Evolutionary conservation across 169 alveolate genomes (phyloP), one percentile per base, ranked within the genome.

Genomic region (Eimeria necatrix): DNA sequence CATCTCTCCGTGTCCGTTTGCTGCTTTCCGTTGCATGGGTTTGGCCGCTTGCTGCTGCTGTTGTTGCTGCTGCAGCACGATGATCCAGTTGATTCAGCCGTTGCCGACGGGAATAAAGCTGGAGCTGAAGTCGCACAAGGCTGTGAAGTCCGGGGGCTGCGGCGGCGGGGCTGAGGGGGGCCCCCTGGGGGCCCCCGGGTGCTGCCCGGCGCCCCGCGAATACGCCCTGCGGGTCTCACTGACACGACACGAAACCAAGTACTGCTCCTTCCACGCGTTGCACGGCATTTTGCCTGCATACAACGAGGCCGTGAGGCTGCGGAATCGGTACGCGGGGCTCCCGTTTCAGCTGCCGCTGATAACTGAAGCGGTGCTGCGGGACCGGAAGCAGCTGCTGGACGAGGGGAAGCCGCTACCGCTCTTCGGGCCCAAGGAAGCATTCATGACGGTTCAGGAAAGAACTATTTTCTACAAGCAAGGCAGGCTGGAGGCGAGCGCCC

Each of bases 391-490:
- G 22, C 64, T 59, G 26, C 71, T 91, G 22, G 95, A 91, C 10
- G 53, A 59, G 61, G 89, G 95, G 24, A 48, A 20, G 10, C 91
- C 91, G 3, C 61, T 91, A 6, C 91, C 91, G 12, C 20, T 49
- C 12, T 68, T 32, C 24, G 95, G 95, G n/a, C 93, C 93, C 9
- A 48, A 70, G 74, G 93, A 93, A 68, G 93, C 93, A 5, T 93
- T 93, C 90, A 93, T 93, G 93, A 84, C 93, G 4, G 95, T 84
- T n/a, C 93, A 93, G 93, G 86, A 93, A 70, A 41, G 93, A 16
- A 93, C 81, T n/a, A 93, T 78, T 22, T 80, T 52, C 32, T 86
- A 93, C 73, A 93, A 71, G 46, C 93, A 93, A 9, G 84, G 89
- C 24, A 49, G 89, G 26, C 48, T 68, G 22, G 78, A 68, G 22